Evolutionary conservation across 306 rosid species (phyloP).

Genomic region (Morella rubra): DNA sequence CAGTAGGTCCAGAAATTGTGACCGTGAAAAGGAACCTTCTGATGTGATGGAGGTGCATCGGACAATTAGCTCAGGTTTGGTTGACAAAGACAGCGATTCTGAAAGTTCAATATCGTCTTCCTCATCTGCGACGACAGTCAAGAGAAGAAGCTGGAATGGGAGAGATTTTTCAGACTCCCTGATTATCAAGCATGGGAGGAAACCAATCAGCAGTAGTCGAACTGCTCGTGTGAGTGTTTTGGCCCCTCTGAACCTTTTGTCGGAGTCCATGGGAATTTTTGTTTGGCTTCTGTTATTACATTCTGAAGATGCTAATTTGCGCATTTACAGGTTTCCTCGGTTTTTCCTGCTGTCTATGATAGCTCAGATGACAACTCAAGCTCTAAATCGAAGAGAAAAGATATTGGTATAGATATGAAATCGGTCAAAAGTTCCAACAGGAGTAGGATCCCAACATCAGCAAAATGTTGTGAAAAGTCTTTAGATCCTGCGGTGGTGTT

Average conservation of each 20-base stretch:
- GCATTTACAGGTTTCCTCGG: conserved; percentile 25
- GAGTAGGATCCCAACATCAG: conserved; percentile 1
- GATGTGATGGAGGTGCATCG: conserved; percentile 13
- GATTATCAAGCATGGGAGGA: conserved; percentile 19
- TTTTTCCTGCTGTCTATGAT: neutral
- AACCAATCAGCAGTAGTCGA: conserved; percentile 15
- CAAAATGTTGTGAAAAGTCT: conserved; percentile 5
- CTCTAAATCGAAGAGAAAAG: conserved; percentile 22
- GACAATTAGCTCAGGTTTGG: neutral
- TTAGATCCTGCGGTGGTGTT: conserved; percentile 9
- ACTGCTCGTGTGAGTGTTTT: conserved; percentile 32
- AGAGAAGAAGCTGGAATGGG: conserved; percentile 39
- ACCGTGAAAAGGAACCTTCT: conserved; percentile 6
- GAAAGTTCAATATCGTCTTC: conserved; percentile 21
- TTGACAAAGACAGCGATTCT: conserved; percentile 22
- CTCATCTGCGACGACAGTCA: neutral
- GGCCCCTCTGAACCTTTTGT: neutral
- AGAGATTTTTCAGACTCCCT: conserved; percentile 15
- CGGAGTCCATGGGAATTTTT: neutral
- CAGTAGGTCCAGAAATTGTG: conserved; percentile 1
- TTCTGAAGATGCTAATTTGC: neutral
- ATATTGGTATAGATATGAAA: conserved; percentile 5
- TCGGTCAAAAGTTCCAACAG: conserved; percentile 14
- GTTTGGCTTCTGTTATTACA: neutral
- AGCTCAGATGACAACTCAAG: conserved; percentile 28